Evolutionary conservation across 2,329 filamentous ascomycete species (phyloP), one percentile per base, ranked within the genome.

Genomic region (Plectosphaerella plurivora): DNA sequence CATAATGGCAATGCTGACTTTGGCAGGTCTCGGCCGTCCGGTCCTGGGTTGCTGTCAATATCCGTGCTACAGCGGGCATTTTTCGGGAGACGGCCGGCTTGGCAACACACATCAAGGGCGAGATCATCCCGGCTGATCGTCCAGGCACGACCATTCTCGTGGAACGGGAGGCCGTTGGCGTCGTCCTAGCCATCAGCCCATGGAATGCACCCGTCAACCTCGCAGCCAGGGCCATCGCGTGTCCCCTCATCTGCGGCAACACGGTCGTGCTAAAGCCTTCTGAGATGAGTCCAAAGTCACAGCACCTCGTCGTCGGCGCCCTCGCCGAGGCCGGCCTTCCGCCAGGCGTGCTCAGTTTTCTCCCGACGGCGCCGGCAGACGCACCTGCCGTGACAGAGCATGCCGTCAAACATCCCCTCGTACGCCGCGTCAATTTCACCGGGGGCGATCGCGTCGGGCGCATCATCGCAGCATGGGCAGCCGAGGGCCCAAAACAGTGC

Each of bases 201-300:
- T 93, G 88, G 87, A 93, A 93, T 67, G 90, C 87, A 59, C 89
- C 89, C 2, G 75, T 93, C 2, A 76, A 78, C 18, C 91, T 92
- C 82, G 86, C 87, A 15, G 84, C 83, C 5, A 88, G 87, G 86
- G 91, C 68, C 55, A 52, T 68, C 10, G 87, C 84, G 18, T 86
- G 86, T 41, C 81, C 81, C 12, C 60, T 84, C 42, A 78, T 78
- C 24, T 77, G 78, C 53, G 81, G 81, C 50, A 84, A 84, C 63
- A 79, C 78, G 1, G 68, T 84, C 47, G 72, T 84, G 47, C 68
- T 84, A 42, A 85, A 84, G 68, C 72, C 78, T 4, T 79, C 81
- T 9, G 82, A 85, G 64, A 79, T 83, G 67, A 84, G 81, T 14
- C 81, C 81, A 14, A 68, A 84, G 22, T 82, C 77, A 45, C 79